Conservation (phyloP, 768 basidiomycete genomes). For the Boletus rufocinnamomeus region DNA sequence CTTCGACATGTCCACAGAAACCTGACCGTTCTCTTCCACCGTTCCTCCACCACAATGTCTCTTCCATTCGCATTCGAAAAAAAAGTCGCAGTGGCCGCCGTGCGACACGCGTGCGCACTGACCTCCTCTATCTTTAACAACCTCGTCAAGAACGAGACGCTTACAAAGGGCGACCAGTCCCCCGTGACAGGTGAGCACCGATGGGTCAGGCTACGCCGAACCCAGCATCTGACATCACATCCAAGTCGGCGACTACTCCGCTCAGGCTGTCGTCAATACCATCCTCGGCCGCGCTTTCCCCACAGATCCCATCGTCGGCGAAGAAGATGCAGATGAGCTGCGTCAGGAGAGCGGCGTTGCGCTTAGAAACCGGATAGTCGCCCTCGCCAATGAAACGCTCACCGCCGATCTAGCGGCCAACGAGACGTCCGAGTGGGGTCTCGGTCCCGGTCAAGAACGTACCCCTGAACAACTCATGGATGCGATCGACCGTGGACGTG, state of each 20-base stretch:
- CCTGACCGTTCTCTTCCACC: conserved; percentile 1
- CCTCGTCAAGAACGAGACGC: conserved; percentile 80
- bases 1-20: conserved; percentile 16
- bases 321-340: conserved; percentile 88
- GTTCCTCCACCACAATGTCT: conserved; percentile 46
- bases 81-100: conserved; percentile 81
- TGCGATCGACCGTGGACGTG: conserved; percentile 83
- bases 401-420: conserved; percentile 50
- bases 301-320: conserved; percentile 85
- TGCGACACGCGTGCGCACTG: conserved; percentile 80
- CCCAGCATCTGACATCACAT: neutral
- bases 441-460: conserved; percentile 59
- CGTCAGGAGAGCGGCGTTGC: conserved; percentile 45
- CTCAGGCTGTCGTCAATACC: conserved; percentile 87
- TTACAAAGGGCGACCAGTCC: conserved; percentile 89
- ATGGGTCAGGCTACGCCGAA: neutral
- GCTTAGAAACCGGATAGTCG: conserved; percentile 67
- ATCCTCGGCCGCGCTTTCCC: conserved; percentile 82
- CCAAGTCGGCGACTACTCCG: conserved; percentile 89
- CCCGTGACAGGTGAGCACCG: conserved; percentile 74
- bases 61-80: conserved; percentile 64
- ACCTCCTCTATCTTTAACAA: conserved; percentile 86
- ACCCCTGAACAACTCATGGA: conserved; percentile 66
- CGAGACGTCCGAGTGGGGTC: conserved; percentile 69
- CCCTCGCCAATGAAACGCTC: conserved; percentile 82